Conservation (phyloP, 495 filamentous ascomycete genomes). For the Podospora comata region DNA sequence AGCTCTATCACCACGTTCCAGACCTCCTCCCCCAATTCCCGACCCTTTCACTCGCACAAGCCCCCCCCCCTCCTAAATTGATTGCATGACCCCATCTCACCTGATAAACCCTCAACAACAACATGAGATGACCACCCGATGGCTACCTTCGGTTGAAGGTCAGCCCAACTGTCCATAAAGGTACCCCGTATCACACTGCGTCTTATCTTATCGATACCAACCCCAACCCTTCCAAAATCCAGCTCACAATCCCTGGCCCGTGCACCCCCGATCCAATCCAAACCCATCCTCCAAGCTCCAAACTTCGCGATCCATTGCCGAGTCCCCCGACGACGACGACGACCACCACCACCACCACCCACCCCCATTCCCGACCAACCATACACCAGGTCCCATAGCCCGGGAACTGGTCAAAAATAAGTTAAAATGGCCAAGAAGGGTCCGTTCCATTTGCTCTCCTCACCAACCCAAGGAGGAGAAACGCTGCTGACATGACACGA, state of each 20-base stretch:
- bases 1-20: neutral
- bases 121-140: neutral
- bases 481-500: neutral
- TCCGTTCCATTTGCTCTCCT: slow-evolving; percentile 20
- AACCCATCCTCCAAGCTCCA: neutral
- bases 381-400: neutral
- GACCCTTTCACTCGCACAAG: too few relatives aligned
- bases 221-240: neutral
- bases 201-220: neutral
- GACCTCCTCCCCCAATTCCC: neutral
- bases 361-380: neutral
- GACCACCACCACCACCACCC: neutral
- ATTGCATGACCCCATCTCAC: neutral
- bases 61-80: neutral
- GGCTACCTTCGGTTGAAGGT: neutral
- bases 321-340: neutral
- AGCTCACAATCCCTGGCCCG: neutral
- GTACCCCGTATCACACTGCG: neutral
- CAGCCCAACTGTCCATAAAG: neutral
- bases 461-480: neutral
- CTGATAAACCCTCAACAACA: neutral
- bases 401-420: too few relatives aligned
- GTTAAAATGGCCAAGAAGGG: slow-evolving; percentile 56
- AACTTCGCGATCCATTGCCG: neutral
- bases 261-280: neutral